Evolutionary conservation across 2,329 filamentous ascomycete species (phyloP).

Genomic region (Sporothrix protearum): DNA sequence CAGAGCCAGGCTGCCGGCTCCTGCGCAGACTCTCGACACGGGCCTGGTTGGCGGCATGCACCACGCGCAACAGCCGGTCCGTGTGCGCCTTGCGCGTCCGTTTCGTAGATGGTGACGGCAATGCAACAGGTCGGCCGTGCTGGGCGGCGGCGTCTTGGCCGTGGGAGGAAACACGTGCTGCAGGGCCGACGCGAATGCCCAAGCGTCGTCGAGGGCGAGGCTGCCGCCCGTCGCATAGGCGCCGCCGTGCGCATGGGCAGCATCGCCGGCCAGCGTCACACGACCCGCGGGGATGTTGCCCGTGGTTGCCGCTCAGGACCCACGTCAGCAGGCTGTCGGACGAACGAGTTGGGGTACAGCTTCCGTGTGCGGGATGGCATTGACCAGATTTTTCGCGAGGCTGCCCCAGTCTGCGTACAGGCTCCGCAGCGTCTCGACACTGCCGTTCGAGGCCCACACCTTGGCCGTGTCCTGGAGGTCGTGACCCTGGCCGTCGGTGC

Average conservation of each 20-base stretch:
- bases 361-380: constrained; percentile 40
- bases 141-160: not conserved
- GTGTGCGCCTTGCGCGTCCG: constrained; percentile 44
- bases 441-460: constrained; percentile 41
- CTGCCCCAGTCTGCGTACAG: constrained; percentile 44
- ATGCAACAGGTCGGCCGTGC: constrained; percentile 29
- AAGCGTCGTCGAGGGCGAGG: constrained; percentile 42
- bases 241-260: constrained; percentile 39
- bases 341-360: constrained; percentile 44
- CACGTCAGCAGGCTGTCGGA: constrained; percentile 41
- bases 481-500: not conserved
- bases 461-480: constrained; percentile 32
- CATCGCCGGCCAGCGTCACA: constrained; percentile 41
- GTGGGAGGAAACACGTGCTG: constrained; percentile 36
- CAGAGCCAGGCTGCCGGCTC: not conserved
- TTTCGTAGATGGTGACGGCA: constrained; percentile 41
- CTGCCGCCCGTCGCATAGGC: constrained; percentile 42
- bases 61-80: constrained; percentile 37
- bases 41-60: constrained; percentile 35
- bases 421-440: constrained; percentile 38
- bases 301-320: constrained; percentile 36
- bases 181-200: constrained; percentile 42
- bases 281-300: constrained; percentile 27
- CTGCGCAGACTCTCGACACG: constrained; percentile 29
- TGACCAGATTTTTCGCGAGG: constrained; percentile 39